Percentiles rank a stretch among this genome's conserved stretches.
phyloP scores from a whole-genome alignment of 371 early-diverging fungal genomes.

The Enterocytospora artemiae region DNA sequence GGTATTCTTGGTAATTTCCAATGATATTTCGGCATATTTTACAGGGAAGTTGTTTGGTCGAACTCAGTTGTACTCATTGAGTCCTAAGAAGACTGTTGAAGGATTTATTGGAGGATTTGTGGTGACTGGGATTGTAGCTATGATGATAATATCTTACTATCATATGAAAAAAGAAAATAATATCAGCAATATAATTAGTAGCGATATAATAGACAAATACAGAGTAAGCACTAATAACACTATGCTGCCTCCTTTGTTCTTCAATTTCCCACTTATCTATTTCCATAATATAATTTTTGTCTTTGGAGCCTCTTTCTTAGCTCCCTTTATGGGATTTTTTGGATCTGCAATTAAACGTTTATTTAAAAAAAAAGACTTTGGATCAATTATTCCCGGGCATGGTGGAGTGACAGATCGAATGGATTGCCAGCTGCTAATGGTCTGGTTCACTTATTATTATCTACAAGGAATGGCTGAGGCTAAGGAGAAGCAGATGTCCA shows the following conservation, averaged over 20 bases:
- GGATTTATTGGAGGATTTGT: constrained; percentile 87
- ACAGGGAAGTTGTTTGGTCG: constrained; percentile 82
- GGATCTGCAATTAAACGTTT: constrained; percentile 87
- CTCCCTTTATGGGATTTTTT: constrained; percentile 97
- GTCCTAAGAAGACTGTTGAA: constrained; percentile 98
- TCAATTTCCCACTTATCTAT: constrained; percentile 64
- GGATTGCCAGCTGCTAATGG: constrained; percentile 92
- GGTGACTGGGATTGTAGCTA: constrained; percentile 71
- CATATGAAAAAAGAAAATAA: constrained; percentile 4
- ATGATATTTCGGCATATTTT: constrained; percentile 91
- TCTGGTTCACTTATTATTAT: constrained; percentile 78
- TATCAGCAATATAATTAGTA: not conserved
- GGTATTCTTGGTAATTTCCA: constrained; percentile 75
- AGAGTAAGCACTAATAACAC: not conserved
- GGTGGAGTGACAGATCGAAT: constrained; percentile 95
- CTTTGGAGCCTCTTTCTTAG: constrained; percentile 82
- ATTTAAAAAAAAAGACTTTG: constrained; percentile 93
- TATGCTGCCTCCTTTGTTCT: not conserved
- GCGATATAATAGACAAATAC: not conserved
- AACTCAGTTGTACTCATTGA: constrained; percentile 78
- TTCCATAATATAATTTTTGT: constrained; percentile 76
- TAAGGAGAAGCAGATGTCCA: constrained; percentile 4
- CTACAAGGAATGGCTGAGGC: constrained; percentile 17
- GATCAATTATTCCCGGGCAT: constrained; percentile 73
- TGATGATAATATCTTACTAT: constrained; percentile 61